Percentiles rank a stretch among this genome's conserved stretches.
Evolutionary conservation across 176 grass and related monocot species (phyloP).

Genomic region (Bonia amplexicaulis): DNA sequence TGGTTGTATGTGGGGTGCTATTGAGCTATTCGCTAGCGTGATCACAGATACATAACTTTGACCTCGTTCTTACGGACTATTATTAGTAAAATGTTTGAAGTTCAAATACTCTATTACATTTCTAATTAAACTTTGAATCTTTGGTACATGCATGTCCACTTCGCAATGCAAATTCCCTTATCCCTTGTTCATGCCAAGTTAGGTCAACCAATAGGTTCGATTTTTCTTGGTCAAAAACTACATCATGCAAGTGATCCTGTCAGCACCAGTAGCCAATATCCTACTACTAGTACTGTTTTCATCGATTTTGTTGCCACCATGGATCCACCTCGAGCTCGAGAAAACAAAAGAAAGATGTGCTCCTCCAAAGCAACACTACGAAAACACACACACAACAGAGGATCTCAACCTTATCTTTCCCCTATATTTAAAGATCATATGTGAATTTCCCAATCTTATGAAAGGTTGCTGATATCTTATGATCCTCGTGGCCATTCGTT

Average conservation of each 20-base stretch:
- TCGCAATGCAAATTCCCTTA: background rate
- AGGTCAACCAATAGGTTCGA: background rate
- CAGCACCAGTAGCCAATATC: background rate
- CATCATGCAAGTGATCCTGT: background rate
- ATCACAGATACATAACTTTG: background rate
- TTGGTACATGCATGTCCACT: background rate
- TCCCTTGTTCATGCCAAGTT: background rate
- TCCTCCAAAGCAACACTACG: background rate
- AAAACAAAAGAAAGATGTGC: background rate
- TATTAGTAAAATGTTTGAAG: background rate
- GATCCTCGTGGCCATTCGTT: slow-evolving; percentile 36
- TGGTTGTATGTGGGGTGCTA: no score
- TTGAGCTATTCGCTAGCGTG: background rate
- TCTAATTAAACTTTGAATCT: background rate
- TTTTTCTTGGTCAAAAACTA: background rate
- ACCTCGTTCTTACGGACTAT: background rate
- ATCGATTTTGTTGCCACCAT: background rate
- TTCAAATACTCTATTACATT: background rate
- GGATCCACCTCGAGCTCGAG: background rate
- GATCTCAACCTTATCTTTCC: background rate
- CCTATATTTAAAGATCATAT: background rate
- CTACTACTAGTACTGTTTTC: background rate
- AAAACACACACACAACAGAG: no score
- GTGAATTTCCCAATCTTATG: background rate
- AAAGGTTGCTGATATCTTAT: slow-evolving; percentile 1